phyloP scores from a whole-genome alignment of 805 yeast genomes.

The Schizosaccharomyces osmophilus region DNA sequence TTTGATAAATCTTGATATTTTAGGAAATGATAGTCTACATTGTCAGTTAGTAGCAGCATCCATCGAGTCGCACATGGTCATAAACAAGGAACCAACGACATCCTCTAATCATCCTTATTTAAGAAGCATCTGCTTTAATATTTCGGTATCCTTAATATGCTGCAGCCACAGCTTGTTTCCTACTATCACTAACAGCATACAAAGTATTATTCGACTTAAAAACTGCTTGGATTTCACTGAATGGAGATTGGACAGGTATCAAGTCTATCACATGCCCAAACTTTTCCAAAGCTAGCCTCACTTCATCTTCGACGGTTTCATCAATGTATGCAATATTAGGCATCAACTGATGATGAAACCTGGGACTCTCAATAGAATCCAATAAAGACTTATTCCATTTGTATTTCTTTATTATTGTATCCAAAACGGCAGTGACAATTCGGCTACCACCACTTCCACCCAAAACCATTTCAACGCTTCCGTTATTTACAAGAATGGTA shows the following conservation, averaged over 20 bases:
- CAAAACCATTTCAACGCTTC: slow-evolving; percentile 36
- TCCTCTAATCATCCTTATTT: no score
- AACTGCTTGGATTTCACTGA: slow-evolving; percentile 5
- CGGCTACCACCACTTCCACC: slow-evolving; percentile 93
- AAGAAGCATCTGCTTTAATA: neutral
- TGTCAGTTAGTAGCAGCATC: no score
- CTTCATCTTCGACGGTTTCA: slow-evolving; percentile 17
- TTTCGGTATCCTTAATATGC: neutral
- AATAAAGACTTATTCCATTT: slow-evolving; percentile 34
- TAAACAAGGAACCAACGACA: no score
- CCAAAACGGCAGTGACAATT: slow-evolving; percentile 60
- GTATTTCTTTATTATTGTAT: slow-evolving; percentile 46
- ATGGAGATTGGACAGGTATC: neutral
- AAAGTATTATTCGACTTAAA: neutral
- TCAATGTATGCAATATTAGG: slow-evolving; percentile 51
- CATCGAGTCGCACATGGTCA: no score
- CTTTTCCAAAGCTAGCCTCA: slow-evolving; percentile 1
- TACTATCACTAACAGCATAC: neutral
- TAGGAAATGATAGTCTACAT: no score
- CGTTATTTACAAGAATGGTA: slow-evolving; percentile 28
- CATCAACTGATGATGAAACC: slow-evolving; percentile 72
- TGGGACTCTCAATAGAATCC: slow-evolving; percentile 51
- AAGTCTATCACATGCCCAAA: slow-evolving; percentile 8
- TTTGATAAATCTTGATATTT: no score
- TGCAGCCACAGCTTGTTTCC: neutral